These are phyloP conservation scores for Geranomyces michiganensis DNA, from an alignment of 192 early-diverging fungal genomes.

Conservation along the genomic window DNA sequence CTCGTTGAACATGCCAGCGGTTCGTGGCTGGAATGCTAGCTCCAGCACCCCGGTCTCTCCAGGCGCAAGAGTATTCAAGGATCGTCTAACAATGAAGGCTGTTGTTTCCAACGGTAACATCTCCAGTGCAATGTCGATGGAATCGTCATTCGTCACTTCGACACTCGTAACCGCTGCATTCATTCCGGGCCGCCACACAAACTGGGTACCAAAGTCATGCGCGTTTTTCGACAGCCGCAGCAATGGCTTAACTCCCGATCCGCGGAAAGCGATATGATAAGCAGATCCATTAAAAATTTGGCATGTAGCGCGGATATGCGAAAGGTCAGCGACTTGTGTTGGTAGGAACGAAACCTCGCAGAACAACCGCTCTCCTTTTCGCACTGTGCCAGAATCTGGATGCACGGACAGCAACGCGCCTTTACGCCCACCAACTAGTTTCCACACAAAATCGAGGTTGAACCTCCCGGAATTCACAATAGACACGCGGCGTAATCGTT, in stretches of 20 bases:
- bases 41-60: slow-evolving; percentile 46
- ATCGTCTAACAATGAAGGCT: slow-evolving; percentile 47
- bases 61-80: slow-evolving; percentile 37
- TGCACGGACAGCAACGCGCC: slow-evolving; percentile 35
- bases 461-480: slow-evolving; percentile 62
- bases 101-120: slow-evolving; percentile 28
- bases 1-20: slow-evolving; percentile 49
- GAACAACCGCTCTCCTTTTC: slow-evolving; percentile 52
- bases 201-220: slow-evolving; percentile 58
- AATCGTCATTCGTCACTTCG: slow-evolving; percentile 56
- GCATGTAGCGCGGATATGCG: slow-evolving; percentile 49
- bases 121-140: slow-evolving; percentile 54
- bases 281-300: slow-evolving; percentile 57
- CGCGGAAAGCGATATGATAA: slow-evolving; percentile 53
- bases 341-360: slow-evolving; percentile 56
- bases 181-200: slow-evolving; percentile 51
- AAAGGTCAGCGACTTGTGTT: slow-evolving; percentile 35
- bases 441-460: slow-evolving; percentile 65
- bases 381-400: slow-evolving; percentile 58
- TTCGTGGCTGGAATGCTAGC: slow-evolving; percentile 54
- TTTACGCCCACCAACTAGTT: slow-evolving; percentile 32
- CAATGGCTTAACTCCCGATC: slow-evolving; percentile 50
- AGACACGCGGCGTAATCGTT: slow-evolving; percentile 48
- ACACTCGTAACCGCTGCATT: slow-evolving; percentile 37
- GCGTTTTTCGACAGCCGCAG: slow-evolving; percentile 41